Conservation (phyloP, 192 early-diverging fungal genomes). For the Funneliformis geosporum region DNA sequence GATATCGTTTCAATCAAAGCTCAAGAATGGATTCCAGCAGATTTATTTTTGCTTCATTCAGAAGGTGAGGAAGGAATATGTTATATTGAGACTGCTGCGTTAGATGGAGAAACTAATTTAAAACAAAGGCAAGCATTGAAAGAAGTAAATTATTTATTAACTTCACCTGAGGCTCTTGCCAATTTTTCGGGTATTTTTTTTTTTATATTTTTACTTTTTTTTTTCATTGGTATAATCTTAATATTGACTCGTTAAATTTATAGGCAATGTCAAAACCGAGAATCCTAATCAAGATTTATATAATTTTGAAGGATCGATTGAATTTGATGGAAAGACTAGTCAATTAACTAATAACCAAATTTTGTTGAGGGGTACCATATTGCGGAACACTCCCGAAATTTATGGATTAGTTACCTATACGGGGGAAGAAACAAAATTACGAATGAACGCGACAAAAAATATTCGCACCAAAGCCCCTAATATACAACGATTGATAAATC, state of each 20-base stretch:
- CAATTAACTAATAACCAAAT: conserved; percentile 80
- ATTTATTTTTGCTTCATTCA: conserved; percentile 72
- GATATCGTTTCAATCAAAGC: conserved; percentile 74
- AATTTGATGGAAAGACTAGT: conserved; percentile 50
- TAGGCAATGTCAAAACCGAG: conserved; percentile 62
- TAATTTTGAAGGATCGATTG: conserved; percentile 80
- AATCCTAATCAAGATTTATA: conserved; percentile 78
- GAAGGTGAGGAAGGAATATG: conserved; percentile 74
- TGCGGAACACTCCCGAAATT: conserved; percentile 80
- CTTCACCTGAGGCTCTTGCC: conserved; percentile 49
- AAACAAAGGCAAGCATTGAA: conserved; percentile 78
- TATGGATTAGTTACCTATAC: conserved; percentile 79
- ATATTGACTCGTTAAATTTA: too few species aligned
- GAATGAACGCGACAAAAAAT: conserved; percentile 70
- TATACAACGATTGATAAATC: conserved; percentile 76
- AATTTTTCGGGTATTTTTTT: conserved; percentile 49
- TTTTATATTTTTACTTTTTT: not conserved
- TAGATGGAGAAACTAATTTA: conserved; percentile 92
- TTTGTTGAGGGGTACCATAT: conserved; percentile 79
- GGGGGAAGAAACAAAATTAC: conserved; percentile 71
- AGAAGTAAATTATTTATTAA: conserved; percentile 55
- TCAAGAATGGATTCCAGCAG: conserved; percentile 81
- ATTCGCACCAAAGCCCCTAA: conserved; percentile 73
- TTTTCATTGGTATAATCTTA: too few species aligned
- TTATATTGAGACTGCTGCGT: conserved; percentile 83